phyloP scores from a whole-genome alignment of 2,329 filamentous ascomycete genomes.

The Xylariaceae sp. region DNA sequence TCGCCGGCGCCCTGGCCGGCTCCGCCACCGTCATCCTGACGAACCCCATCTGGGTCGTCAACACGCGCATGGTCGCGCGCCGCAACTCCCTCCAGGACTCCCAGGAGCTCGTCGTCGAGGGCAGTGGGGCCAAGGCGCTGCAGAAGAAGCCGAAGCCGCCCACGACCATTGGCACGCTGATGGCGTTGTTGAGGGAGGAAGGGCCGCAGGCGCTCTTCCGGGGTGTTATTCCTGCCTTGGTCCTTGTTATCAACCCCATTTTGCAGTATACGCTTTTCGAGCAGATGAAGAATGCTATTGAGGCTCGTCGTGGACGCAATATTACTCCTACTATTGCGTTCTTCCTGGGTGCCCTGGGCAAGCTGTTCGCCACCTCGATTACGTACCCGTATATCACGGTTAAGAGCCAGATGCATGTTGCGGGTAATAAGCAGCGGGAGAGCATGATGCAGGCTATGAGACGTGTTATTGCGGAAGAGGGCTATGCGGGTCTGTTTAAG shows the following conservation, averaged over 20 bases:
- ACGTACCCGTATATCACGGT: slow-evolving; percentile 99
- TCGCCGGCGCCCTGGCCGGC: slow-evolving; percentile 88
- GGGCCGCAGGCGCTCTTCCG: slow-evolving; percentile 81
- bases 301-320: slow-evolving; percentile 55
- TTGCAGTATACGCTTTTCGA: slow-evolving; percentile 98
- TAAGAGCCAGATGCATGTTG: slow-evolving; percentile 96
- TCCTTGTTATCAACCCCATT: slow-evolving; percentile 96
- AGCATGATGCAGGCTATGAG: slow-evolving; percentile 73
- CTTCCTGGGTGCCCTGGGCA: slow-evolving; percentile 84
- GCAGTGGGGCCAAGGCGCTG: slow-evolving; percentile 30
- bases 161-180: slow-evolving; percentile 74
- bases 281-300: slow-evolving; percentile 88
- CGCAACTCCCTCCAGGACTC: slow-evolving; percentile 46
- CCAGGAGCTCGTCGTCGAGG: slow-evolving; percentile 37
- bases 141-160: slow-evolving; percentile 46
- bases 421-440: slow-evolving; percentile 68
- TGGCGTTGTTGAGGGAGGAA: slow-evolving; percentile 76
- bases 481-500: slow-evolving; percentile 88
- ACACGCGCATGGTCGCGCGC: slow-evolving; percentile 94
- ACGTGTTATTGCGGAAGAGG: slow-evolving; percentile 79
- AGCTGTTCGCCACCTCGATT: slow-evolving; percentile 86
- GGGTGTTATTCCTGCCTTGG: slow-evolving; percentile 84
- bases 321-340: slow-evolving; percentile 86
- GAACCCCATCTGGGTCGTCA: slow-evolving; percentile 98
- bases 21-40: slow-evolving; percentile 92